Evolutionary conservation across 2,329 filamentous ascomycete species (phyloP), one percentile per base, ranked within the genome.

Genomic region (Aureobasidium namibiae): DNA sequence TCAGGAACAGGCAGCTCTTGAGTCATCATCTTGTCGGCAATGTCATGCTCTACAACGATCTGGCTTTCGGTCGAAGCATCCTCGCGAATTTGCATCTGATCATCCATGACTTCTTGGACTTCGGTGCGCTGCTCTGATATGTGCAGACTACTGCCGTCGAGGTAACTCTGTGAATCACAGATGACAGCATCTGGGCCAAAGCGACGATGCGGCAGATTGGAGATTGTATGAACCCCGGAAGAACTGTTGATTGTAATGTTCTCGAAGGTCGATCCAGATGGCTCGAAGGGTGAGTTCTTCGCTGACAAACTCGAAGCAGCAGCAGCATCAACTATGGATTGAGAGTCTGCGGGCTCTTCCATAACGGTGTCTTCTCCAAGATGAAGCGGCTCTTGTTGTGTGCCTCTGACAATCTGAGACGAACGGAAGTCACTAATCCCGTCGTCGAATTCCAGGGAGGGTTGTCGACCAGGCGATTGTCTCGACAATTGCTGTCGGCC

Each of bases 121-220:
- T 34, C 39, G 11, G 26, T 23, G 3, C 31, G 52, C 8, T 44
- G 42, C 23, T 48, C 54, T n/a, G 54, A 57, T 5, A 57, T 21
- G 33, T 48, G 42, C 14, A 46, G 9, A 16, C 54, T 57, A n/a
- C 42, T 57, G 6, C 21, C 54, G n/a, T 57, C 54, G 1, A 46
- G 24, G 11, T 34, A 61, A 44, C 62, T 65, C 24, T 66, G 67
- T 11, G 65, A 67, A 24, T 68, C 65, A 10, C 63, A 65, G 4
- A 66, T 61, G 1, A 65, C 46, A 9, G 62, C 46, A 10, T 59
- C 61, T 14, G 61, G 50, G 10, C 60, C 61, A 24, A 62, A 61
- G 16, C 49, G 46, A 13, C 26, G 46, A 8, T 21, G 8, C 34
- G 29, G 13, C 18, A 14, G 48, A 26, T 11, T 36, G 7, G 31